Evolutionary conservation across 2,329 filamentous ascomycete genomes (phyloP).

Genomic region (Colletotrichum sojae): DNA sequence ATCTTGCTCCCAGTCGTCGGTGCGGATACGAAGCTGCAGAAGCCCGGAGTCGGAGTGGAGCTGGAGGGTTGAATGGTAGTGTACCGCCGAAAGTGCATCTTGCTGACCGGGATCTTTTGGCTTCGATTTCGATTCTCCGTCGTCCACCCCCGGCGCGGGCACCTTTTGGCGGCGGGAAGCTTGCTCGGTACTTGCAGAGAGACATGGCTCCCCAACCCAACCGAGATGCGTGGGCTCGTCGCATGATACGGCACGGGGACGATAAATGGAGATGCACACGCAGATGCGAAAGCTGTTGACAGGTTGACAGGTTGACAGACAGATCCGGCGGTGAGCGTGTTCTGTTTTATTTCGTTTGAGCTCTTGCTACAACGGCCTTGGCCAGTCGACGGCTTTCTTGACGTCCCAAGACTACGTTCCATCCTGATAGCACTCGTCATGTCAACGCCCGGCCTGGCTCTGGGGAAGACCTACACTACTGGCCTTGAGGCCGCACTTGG

Average conservation of each 20-base stretch:
- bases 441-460: conserved; percentile 6
- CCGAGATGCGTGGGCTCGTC: conserved; percentile 3
- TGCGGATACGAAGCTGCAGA: conserved; percentile 39
- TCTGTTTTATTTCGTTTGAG: background rate
- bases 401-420: background rate
- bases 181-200: conserved; percentile 22
- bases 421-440: background rate
- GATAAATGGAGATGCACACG: background rate
- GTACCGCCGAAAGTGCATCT: conserved; percentile 1
- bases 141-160: conserved; percentile 20
- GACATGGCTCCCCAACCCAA: background rate
- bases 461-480: background rate
- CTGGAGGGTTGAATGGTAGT: conserved; percentile 8
- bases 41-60: conserved; percentile 19
- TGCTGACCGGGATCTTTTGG: conserved; percentile 13
- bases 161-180: conserved; percentile 2
- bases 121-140: conserved; percentile 20
- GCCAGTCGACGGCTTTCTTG: conserved; percentile 1
- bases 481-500: conserved; percentile 1
- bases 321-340: background rate
- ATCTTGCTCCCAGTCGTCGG: conserved; percentile 24
- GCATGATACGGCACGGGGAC: background rate
- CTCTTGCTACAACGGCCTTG: background rate
- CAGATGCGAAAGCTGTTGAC: conserved; percentile 4
- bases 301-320: conserved; percentile 31